Conservation (phyloP, 768 basidiomycete genomes). For the Pleurotus platypus region DNA sequence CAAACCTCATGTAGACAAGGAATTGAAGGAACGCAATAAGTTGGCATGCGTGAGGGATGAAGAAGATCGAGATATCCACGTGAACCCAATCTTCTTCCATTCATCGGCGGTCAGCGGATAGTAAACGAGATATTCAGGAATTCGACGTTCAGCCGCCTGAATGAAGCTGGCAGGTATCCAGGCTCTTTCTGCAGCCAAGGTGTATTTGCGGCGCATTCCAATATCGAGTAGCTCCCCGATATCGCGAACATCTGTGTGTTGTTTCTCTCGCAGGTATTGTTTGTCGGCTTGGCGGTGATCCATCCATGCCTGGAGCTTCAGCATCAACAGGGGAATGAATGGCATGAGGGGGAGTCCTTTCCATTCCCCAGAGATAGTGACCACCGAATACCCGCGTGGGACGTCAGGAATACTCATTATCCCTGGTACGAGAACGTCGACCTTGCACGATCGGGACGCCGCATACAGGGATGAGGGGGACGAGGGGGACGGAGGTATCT, state of each 20-base stretch:
- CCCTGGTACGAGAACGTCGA: slow-evolving; percentile 15
- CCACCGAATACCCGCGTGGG: slow-evolving; percentile 4
- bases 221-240: neutral
- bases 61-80: neutral
- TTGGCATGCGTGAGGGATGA: neutral
- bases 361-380: neutral
- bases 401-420: slow-evolving; percentile 13
- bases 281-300: neutral
- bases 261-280: neutral
- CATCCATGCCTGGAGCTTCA: slow-evolving; percentile 6
- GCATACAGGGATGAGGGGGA: neutral
- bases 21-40: too few species aligned
- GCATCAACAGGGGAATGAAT: slow-evolving; percentile 1
- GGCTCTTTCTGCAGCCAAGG: neutral
- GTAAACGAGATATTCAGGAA: neutral
- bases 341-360: slow-evolving; percentile 9
- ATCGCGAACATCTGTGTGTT: neutral
- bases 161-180: neutral
- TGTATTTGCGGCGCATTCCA: slow-evolving; percentile 11
- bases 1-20: too few species aligned
- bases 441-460: slow-evolving; percentile 8
- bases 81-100: neutral
- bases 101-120: neutral
- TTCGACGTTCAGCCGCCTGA: neutral
- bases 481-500: neutral